Percentiles rank a stretch among this genome's conserved stretches.
Conservation (phyloP, 495 filamentous ascomycete genomes). For the Paragyromitra xinjiangensis region DNA sequence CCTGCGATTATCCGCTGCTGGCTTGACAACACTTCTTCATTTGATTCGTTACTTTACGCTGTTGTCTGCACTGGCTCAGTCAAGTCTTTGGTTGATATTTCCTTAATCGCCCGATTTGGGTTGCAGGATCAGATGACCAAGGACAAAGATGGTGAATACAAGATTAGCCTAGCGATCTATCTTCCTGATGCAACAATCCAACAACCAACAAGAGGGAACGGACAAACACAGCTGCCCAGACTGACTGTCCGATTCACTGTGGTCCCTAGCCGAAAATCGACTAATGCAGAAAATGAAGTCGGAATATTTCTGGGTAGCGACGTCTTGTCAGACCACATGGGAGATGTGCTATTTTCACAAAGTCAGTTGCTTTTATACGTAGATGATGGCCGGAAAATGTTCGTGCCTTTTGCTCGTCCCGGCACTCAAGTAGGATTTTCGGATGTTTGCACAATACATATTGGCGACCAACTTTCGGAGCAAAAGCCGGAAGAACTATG, state of each 20-base stretch:
- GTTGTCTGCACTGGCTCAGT: constrained; percentile 92
- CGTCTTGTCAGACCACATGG: constrained; percentile 82
- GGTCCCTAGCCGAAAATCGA: constrained; percentile 59
- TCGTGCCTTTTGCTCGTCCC: constrained; percentile 90
- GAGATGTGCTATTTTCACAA: constrained; percentile 90
- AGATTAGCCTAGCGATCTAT: constrained; percentile 81
- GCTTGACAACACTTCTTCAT: constrained; percentile 85
- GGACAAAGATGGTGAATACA: constrained; percentile 68
- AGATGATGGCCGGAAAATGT: constrained; percentile 86
- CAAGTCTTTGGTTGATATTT: constrained; percentile 76
- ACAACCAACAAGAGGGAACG: constrained; percentile 74
- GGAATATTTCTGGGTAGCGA: constrained; percentile 87
- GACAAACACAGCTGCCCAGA: constrained; percentile 77
- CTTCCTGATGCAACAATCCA: constrained; percentile 87
- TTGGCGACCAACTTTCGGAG: constrained; percentile 45
- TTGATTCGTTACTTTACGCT: constrained; percentile 86
- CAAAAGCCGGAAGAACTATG: constrained; percentile 22
- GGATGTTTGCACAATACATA: constrained; percentile 66
- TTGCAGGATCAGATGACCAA: constrained; percentile 72
- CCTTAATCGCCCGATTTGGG: constrained; percentile 75
- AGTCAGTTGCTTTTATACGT: constrained; percentile 87
- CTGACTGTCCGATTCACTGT: constrained; percentile 82
- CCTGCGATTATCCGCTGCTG: constrained; percentile 96
- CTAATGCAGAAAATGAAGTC: constrained; percentile 64
- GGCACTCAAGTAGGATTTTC: constrained; percentile 85